phyloP scores from a whole-genome alignment of 805 yeast genomes.

The Saturnispora dispora region DNA sequence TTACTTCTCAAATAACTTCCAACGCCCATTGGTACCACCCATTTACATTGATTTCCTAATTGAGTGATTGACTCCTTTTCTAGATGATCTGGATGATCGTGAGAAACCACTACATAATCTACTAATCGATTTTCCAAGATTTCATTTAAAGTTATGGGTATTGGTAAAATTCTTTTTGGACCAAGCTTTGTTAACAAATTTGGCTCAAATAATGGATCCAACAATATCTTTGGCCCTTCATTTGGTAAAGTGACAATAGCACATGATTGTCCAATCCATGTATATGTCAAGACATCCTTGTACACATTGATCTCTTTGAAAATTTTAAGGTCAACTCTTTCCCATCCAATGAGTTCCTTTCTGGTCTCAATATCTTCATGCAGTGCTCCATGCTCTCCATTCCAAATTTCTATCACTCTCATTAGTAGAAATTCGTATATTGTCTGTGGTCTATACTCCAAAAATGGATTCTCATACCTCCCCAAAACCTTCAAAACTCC shows the following conservation, averaged over 20 bases:
- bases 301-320: slow-evolving; percentile 24
- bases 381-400: slow-evolving; percentile 43
- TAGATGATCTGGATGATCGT: slow-evolving; percentile 92
- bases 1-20: slow-evolving; percentile 45
- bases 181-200: slow-evolving; percentile 60
- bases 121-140: slow-evolving; percentile 43
- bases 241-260: slow-evolving; percentile 51
- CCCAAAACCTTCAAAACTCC: slow-evolving; percentile 54
- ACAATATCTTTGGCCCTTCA: slow-evolving; percentile 48
- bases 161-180: slow-evolving; percentile 73
- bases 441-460: slow-evolving; percentile 84
- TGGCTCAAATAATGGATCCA: slow-evolving; percentile 77
- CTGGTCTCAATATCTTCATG: slow-evolving; percentile 41
- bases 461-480: slow-evolving; percentile 82
- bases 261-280: slow-evolving; percentile 95
- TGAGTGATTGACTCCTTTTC: slow-evolving; percentile 51
- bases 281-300: slow-evolving; percentile 47
- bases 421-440: slow-evolving; percentile 75
- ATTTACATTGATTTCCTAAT: slow-evolving; percentile 53
- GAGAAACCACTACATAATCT: slow-evolving; percentile 73
- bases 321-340: slow-evolving; percentile 43
- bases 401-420: slow-evolving; percentile 51
- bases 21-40: slow-evolving; percentile 87
- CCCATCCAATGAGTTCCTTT: slow-evolving; percentile 48
- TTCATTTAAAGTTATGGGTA: slow-evolving; percentile 58